These are phyloP conservation scores for Astrothelium macrocarpum DNA, from an alignment of 495 filamentous ascomycete species.

Conservation along the genomic window DNA sequence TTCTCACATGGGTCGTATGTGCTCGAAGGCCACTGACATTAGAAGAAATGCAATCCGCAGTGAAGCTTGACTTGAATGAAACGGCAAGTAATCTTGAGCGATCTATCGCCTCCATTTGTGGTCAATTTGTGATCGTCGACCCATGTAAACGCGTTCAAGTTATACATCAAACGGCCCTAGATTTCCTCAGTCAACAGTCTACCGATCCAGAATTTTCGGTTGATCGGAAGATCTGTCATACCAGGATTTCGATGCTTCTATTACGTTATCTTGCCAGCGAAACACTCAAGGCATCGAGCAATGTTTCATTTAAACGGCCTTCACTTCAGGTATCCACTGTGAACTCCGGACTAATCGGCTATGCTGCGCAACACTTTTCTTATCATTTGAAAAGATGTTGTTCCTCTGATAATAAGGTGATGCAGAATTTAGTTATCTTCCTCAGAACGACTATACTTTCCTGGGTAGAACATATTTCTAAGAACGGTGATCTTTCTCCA, in stretches of 20 bases:
- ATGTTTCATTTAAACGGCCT: not conserved
- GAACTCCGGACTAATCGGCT: constrained; percentile 7
- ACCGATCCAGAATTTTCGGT: constrained; percentile 24
- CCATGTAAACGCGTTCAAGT: constrained; percentile 20
- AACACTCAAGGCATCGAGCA: not conserved
- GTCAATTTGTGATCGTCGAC: constrained; percentile 31
- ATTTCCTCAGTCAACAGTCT: constrained; percentile 23
- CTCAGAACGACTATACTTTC: constrained; percentile 28
- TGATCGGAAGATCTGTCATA: constrained; percentile 21
- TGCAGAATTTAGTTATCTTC: constrained; percentile 21
- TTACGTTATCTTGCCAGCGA: constrained; percentile 7
- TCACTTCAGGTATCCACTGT: not conserved
- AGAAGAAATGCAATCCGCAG: constrained; percentile 28
- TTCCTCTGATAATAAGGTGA: constrained; percentile 15
- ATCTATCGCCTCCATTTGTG: constrained; percentile 30
- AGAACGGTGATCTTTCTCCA: constrained; percentile 19
- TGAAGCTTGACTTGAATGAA: constrained; percentile 27
- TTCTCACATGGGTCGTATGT: constrained; percentile 31
- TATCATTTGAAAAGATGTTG: constrained; percentile 20
- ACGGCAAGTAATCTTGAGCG: constrained; percentile 23
- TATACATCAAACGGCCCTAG: constrained; percentile 33
- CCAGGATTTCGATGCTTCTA: constrained; percentile 21
- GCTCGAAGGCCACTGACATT: constrained; percentile 25
- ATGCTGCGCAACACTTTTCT: constrained; percentile 28
- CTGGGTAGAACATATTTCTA: constrained; percentile 34